phyloP scores from a whole-genome alignment of 2,329 filamentous ascomycete species.

The Aspergillus cejpii region DNA sequence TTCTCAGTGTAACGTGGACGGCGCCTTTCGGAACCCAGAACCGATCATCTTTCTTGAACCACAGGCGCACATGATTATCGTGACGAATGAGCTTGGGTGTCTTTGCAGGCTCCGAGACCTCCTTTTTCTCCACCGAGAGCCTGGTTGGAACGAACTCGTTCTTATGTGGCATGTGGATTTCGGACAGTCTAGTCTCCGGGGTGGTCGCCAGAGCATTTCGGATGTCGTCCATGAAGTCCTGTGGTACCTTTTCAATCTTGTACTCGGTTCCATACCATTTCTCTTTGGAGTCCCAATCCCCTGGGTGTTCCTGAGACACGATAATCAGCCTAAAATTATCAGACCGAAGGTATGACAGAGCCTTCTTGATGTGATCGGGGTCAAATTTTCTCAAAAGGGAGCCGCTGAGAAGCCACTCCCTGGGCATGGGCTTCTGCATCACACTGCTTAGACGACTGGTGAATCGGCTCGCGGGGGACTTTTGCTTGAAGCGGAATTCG shows the following conservation, averaged over 20 bases:
- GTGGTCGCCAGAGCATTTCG: constrained; percentile 55
- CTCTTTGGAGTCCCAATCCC: constrained; percentile 79
- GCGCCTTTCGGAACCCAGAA: constrained; percentile 98
- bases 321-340: constrained; percentile 86
- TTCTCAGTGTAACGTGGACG: constrained; percentile 71
- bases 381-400: constrained; percentile 75
- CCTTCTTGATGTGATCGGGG: constrained; percentile 64
- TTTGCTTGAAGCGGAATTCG: constrained; percentile 91
- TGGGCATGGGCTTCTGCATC: constrained; percentile 85
- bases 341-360: constrained; percentile 65
- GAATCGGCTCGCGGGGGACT: constrained; percentile 81
- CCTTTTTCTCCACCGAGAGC: constrained; percentile 90
- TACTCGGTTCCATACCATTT: constrained; percentile 99
- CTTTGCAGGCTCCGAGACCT: constrained; percentile 66
- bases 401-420: constrained; percentile 81
- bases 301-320: constrained; percentile 75
- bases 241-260: constrained; percentile 69
- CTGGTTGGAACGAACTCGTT: constrained; percentile 95
- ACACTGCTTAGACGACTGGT: constrained; percentile 75
- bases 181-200: constrained; percentile 54
- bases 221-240: constrained; percentile 66
- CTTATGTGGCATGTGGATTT: constrained; percentile 78
- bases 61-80: constrained; percentile 70
- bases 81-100: constrained; percentile 78
- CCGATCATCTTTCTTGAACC: constrained; percentile 98